Percentiles rank a stretch among this genome's conserved stretches.
These are phyloP conservation scores for Metschnikowia colocasiae DNA, from an alignment of 805 yeast species.

Conservation along the genomic window DNA sequence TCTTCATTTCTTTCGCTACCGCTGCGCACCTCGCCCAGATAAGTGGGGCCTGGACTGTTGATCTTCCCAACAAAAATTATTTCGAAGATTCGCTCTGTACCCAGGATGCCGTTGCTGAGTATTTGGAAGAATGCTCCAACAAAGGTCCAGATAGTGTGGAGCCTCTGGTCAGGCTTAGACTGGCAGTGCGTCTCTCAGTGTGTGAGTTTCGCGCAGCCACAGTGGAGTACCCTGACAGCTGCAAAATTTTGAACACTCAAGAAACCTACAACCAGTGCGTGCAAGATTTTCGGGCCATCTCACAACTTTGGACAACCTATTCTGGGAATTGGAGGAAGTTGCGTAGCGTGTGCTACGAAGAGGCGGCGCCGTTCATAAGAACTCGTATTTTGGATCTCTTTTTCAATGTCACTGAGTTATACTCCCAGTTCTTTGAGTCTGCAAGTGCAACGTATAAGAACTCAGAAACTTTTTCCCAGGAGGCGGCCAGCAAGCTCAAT, in stretches of 20 bases:
- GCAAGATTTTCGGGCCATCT: slow-evolving; percentile 34
- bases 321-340: slow-evolving; percentile 61
- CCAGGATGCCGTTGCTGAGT: slow-evolving; percentile 35
- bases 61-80: neutral
- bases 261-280: slow-evolving; percentile 34
- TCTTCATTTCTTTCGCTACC: neutral
- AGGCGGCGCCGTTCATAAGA: slow-evolving; percentile 49
- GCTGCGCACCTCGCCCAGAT: slow-evolving; percentile 1
- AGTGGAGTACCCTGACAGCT: slow-evolving; percentile 30
- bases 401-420: slow-evolving; percentile 41
- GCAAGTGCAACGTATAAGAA: slow-evolving; percentile 5
- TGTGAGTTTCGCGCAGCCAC: slow-evolving; percentile 54
- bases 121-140: slow-evolving; percentile 40
- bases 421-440: slow-evolving; percentile 11
- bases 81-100: slow-evolving; percentile 12
- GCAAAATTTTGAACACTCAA: slow-evolving; percentile 16
- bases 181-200: slow-evolving; percentile 47
- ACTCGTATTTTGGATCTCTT: slow-evolving; percentile 47
- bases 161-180: slow-evolving; percentile 29
- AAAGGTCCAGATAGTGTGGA: slow-evolving; percentile 38
- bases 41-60: neutral
- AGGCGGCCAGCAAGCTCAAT: neutral
- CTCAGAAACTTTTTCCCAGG: neutral
- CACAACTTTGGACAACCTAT: slow-evolving; percentile 73
- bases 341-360: slow-evolving; percentile 50